phyloP scores from a whole-genome alignment of 192 early-diverging fungal species.

The Coemansia sp. region DNA sequence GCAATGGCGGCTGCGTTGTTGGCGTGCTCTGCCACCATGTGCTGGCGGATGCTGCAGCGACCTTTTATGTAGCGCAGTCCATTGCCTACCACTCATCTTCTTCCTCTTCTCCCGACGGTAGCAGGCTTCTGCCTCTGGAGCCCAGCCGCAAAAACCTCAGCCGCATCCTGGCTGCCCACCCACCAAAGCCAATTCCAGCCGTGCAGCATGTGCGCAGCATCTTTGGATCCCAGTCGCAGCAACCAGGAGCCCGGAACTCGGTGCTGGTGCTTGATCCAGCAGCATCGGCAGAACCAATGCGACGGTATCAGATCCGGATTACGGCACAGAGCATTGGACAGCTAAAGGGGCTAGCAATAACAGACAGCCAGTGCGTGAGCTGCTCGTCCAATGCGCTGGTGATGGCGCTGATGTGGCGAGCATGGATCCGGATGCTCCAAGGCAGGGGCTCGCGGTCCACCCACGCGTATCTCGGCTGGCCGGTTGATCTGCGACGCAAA shows the following conservation, averaged over 20 bases:
- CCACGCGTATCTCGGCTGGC: constrained; percentile 22
- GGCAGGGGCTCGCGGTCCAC: constrained; percentile 7
- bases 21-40: constrained; percentile 20
- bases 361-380: background rate
- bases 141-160: background rate
- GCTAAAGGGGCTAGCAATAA: too few species aligned
- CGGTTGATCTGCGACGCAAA: constrained; percentile 19
- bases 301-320: constrained; percentile 10
- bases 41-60: constrained; percentile 15
- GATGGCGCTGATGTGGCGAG: constrained; percentile 39
- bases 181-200: background rate
- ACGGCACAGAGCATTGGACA: too few species aligned
- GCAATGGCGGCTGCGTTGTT: constrained; percentile 9
- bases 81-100: background rate
- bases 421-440: constrained; percentile 17
- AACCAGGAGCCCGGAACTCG: too few species aligned
- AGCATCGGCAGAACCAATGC: background rate
- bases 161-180: background rate
- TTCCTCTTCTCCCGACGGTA: background rate
- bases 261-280: too few species aligned
- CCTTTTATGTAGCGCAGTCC: background rate
- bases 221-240: background rate
- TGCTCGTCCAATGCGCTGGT: constrained; percentile 21
- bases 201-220: background rate
- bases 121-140: constrained; percentile 2